Evolutionary conservation across 352 stramenopile genomes (phyloP).

Genomic region (Lagenidium giganteum): DNA sequence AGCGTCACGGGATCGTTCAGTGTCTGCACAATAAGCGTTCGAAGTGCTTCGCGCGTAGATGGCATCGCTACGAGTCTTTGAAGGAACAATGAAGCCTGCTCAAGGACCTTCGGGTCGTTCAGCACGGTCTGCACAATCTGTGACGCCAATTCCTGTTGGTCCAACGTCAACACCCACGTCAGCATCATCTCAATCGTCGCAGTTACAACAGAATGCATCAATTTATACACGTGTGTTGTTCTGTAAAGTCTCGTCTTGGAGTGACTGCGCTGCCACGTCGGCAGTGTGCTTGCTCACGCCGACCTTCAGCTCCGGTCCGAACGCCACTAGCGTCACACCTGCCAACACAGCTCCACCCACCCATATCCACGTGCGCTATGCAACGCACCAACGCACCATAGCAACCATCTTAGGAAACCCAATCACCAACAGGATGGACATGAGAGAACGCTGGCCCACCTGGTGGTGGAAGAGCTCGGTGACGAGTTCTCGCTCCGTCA

Average conservation of each 20-base stretch:
- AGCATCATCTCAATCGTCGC: background rate
- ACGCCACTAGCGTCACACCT: constrained; percentile 57
- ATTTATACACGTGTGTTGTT: constrained; percentile 38
- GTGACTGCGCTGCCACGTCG: constrained; percentile 72
- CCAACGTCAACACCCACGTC: background rate
- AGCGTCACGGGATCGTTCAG: constrained; percentile 59
- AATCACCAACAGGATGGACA: too few relatives aligned
- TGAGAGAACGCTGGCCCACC: too few relatives aligned
- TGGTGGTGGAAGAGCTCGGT: constrained; percentile 21
- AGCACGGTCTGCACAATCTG: constrained; percentile 86
- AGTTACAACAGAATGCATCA: background rate
- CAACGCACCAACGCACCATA: too few relatives aligned
- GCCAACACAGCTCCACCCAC: constrained; percentile 29
- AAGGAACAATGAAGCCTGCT: constrained; percentile 73
- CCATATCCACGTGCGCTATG: constrained; percentile 62
- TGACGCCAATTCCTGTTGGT: constrained; percentile 46
- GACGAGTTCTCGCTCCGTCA: too few relatives aligned
- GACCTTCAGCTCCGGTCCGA: constrained; percentile 69
- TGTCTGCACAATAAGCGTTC: constrained; percentile 43
- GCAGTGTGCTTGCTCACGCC: constrained; percentile 80
- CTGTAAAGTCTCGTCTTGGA: constrained; percentile 80
- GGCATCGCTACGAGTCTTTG: constrained; percentile 70
- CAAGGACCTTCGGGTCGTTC: constrained; percentile 78
- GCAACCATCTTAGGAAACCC: too few relatives aligned
- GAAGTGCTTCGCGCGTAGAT: constrained; percentile 46